phyloP scores from a whole-genome alignment of 179 eudicot species.

The Camellia oleifera region DNA sequence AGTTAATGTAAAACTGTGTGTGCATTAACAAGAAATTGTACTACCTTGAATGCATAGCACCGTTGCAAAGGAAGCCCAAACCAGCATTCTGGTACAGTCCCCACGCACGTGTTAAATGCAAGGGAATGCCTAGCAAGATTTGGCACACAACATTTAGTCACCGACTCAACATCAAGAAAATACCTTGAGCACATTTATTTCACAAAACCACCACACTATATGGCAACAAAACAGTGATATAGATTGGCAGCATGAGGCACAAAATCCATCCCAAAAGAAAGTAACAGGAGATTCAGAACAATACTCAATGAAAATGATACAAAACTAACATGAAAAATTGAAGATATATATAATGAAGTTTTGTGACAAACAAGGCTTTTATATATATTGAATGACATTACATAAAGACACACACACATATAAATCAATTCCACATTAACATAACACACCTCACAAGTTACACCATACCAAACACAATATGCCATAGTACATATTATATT shows the following conservation, averaged over 20 bases:
- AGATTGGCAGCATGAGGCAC: background rate
- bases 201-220: background rate
- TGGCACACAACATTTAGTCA: background rate
- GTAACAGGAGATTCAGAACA: background rate
- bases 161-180: background rate
- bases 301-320: background rate
- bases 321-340: background rate
- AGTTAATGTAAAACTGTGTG: background rate
- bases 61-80: background rate
- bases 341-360: background rate
- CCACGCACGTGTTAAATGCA: background rate
- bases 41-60: background rate
- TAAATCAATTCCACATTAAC: background rate
- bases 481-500: background rate
- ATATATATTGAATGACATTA: background rate
- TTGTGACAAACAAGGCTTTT: background rate
- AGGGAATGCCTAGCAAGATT: background rate
- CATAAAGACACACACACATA: slow-evolving; percentile 3
- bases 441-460: background rate
- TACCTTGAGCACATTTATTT: background rate
- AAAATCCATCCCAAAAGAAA: background rate
- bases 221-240: background rate
- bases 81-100: background rate
- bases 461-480: background rate
- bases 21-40: background rate